A percentile compares a stretch with the other conserved stretches of the same genome.
Conservation (phyloP, 2,329 filamentous ascomycete genomes). For the Xylaria sp. region DNA sequence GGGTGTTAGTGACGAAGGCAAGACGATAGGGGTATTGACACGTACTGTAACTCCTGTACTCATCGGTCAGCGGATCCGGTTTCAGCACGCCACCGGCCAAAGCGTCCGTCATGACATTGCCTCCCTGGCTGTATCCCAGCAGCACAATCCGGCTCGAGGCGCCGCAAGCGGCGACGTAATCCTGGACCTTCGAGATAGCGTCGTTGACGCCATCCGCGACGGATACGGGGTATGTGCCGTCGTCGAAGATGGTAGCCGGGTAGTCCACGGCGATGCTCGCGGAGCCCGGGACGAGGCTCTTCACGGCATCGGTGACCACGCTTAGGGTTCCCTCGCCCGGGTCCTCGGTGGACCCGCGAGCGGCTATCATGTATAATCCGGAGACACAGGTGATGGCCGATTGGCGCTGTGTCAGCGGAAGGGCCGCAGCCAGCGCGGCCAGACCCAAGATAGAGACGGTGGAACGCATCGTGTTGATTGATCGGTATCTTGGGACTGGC, state of each 20-base stretch:
- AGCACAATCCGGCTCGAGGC: conserved; percentile 32
- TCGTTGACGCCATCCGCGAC: conserved; percentile 33
- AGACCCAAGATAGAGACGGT: conserved; percentile 22
- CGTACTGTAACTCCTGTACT: conserved; percentile 33
- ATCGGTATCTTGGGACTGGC: neutral
- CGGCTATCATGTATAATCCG: conserved; percentile 37
- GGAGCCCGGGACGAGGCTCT: conserved; percentile 27
- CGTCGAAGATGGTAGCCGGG: conserved; percentile 31
- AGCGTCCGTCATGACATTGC: conserved; percentile 37
- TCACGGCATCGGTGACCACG: conserved; percentile 27
- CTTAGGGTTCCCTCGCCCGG: conserved; percentile 31
- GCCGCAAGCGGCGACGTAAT: conserved; percentile 33
- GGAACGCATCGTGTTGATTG: conserved; percentile 24
- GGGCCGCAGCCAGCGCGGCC: conserved; percentile 28
- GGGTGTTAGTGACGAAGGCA: conserved; percentile 9
- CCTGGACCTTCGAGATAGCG: conserved; percentile 22
- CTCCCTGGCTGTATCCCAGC: conserved; percentile 36
- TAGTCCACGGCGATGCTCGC: conserved; percentile 36
- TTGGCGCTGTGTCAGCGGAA: conserved; percentile 10
- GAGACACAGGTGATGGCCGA: conserved; percentile 33
- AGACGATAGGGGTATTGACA: neutral
- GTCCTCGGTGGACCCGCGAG: conserved; percentile 34
- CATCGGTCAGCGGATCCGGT: conserved; percentile 22
- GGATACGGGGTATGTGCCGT: conserved; percentile 32
- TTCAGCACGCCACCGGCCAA: conserved; percentile 37